A percentile compares a stretch with the other conserved stretches of the same genome.
phyloP scores from a whole-genome alignment of 148 eudicot genomes.

The Beta vulgaris region DNA sequence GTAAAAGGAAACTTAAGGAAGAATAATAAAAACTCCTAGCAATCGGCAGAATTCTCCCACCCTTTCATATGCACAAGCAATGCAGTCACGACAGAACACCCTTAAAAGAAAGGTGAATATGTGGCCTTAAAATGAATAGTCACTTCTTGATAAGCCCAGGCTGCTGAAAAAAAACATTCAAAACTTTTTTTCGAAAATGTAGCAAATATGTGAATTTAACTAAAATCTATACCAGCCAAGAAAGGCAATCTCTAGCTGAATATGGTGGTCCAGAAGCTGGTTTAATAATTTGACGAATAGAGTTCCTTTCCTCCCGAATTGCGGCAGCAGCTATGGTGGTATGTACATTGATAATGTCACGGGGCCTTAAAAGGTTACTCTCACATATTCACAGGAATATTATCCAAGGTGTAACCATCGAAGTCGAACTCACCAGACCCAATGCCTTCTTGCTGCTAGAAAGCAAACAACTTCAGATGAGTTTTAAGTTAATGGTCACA shows the following conservation, averaged over 20 bases:
- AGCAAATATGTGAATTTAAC: slow-evolving; percentile 9
- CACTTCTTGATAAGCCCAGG: slow-evolving; percentile 1
- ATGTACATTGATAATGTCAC: slow-evolving; percentile 39
- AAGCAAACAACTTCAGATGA: slow-evolving; percentile 27
- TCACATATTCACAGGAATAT: slow-evolving; percentile 44
- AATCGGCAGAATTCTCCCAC: slow-evolving; percentile 32
- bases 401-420: slow-evolving; percentile 59
- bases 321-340: slow-evolving; percentile 35
- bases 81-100: slow-evolving; percentile 20
- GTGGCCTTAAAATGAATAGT: slow-evolving; percentile 1
- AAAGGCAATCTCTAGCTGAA: slow-evolving; percentile 18
- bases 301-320: slow-evolving; percentile 27
- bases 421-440: slow-evolving; percentile 54
- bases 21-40: slow-evolving; percentile 24
- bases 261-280: slow-evolving; percentile 4
- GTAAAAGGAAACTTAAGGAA: not conserved
- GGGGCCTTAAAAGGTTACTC: slow-evolving; percentile 5
- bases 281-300: slow-evolving; percentile 4
- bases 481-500: slow-evolving; percentile 11
- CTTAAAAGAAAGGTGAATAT: not conserved
- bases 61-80: slow-evolving; percentile 32
- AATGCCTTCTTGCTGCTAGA: slow-evolving; percentile 60
- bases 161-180: slow-evolving; percentile 25
- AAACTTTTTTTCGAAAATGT: slow-evolving; percentile 18
- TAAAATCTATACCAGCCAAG: slow-evolving; percentile 20